Base-by-base conservation (phyloP, 495 filamentous ascomycete genomes). In the Aspergillus carlsbadensis region DNA sequence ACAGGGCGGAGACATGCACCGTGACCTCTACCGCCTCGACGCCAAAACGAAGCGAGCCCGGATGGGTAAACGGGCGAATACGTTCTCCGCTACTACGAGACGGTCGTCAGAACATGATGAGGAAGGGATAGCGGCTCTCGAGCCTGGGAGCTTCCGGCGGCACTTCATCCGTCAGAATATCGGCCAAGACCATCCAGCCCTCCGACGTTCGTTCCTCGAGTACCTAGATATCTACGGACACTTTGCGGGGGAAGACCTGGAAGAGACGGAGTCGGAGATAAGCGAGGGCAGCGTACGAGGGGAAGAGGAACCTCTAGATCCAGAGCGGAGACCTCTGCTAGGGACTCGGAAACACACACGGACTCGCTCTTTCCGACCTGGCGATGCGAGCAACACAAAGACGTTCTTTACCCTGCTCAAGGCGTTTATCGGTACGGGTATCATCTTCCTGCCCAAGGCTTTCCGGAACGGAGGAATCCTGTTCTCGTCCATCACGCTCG, bases 391-490 rank as follows among this genome's bases (percentile, higher is more conserved):
- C n/a, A 81, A 78, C 14, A 62, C 70, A 14, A 84, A 84, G 67
- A 82, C 87, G 6, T 88, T 89, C 68, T 87, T 89, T 62, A 87
- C 84, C 3, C 77, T 96, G 37, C 78, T 96, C 44, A 96, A 96
- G 72, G 92, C 90, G 7, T 96, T 96, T 60, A 90, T 96, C 45
- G 92, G 92, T 3, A 96, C 92, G 3, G 92, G 92, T 10, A 92
- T 96, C 4, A 78, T 96, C 29, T 96, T 96, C 75, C 77, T 96
- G 3, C 92, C 92, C 2, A 84, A 88, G 60, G 92, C 92, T 7
- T 87, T 90, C 68, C 82, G 92, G 18, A 96, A 96, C 62, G 92
- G 92, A 40, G 92, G 92, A 41, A 96, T 96, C 85, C 71, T 96
- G 34, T 96, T 96, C 70, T 93, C 88, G 62, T 93, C 90, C 62